A percentile compares a stretch with the other conserved stretches of the same genome.
Conservation (phyloP, 768 basidiomycete species). For the Serendipita sp. region DNA sequence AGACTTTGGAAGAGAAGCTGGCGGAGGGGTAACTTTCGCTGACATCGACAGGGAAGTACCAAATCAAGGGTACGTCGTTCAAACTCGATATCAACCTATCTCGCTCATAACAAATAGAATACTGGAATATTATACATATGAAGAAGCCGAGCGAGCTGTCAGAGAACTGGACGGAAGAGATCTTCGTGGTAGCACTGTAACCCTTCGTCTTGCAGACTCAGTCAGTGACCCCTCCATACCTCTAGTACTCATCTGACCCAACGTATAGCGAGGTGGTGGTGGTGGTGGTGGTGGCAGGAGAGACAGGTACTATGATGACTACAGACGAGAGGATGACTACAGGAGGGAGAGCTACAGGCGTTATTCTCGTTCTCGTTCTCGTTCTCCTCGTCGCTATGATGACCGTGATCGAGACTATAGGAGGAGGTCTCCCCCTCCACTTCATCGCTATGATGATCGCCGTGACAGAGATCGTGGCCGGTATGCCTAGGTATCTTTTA, state of each 20-base stretch:
- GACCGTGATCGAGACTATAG: background rate
- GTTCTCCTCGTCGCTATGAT: background rate
- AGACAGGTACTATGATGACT: background rate
- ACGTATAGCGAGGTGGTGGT: background rate
- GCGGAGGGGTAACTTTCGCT: constrained; percentile 71
- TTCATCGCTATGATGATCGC: background rate
- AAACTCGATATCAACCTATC: background rate
- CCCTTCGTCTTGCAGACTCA: background rate
- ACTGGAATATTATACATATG: constrained; percentile 74
- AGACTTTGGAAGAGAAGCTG: constrained; percentile 90
- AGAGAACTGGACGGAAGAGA: constrained; percentile 74
- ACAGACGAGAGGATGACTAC: background rate
- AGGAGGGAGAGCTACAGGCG: background rate
- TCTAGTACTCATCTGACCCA: background rate
- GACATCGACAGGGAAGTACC: constrained; percentile 81
- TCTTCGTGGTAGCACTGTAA: constrained; percentile 62
- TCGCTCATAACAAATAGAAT: constrained; percentile 31
- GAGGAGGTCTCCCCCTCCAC: background rate
- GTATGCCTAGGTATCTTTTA: background rate
- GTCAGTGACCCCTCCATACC: background rate
- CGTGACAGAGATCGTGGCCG: background rate
- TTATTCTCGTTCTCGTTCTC: background rate
- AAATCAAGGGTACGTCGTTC: constrained; percentile 60
- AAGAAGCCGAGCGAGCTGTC: constrained; percentile 88
- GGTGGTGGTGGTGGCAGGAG: background rate